Evolutionary conservation across 2,329 filamentous ascomycete species (phyloP).

Genomic region (Huntiella savannae): DNA sequence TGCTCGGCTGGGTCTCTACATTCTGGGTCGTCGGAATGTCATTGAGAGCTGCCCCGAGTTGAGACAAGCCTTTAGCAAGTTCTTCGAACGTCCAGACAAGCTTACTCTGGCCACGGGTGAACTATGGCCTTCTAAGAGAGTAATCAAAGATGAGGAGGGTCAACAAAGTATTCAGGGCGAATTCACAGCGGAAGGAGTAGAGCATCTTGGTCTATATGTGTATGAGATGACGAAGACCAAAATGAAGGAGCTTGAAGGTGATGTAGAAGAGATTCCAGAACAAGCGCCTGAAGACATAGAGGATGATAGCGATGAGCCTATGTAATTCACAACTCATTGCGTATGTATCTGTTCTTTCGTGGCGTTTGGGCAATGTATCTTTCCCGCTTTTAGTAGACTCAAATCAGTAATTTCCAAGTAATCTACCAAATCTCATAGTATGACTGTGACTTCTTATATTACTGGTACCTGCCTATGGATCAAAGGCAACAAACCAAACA

Average conservation of each 20-base stretch:
- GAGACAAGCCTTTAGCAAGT: conserved; percentile 61
- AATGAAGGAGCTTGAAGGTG: conserved; percentile 29
- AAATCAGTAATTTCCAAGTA: neutral
- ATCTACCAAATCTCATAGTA: neutral
- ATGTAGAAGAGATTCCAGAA: conserved; percentile 13
- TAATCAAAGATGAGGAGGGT: conserved; percentile 21
- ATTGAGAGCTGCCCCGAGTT: conserved; percentile 84
- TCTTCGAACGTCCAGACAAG: conserved; percentile 63
- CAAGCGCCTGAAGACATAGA: neutral
- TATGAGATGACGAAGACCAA: conserved; percentile 74
- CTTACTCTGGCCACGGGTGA: conserved; percentile 68
- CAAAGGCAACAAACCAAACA: too few species aligned
- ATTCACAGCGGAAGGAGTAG: conserved; percentile 70
- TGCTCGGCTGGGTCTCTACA: conserved; percentile 76
- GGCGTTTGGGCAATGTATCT: neutral
- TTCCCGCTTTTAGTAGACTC: neutral
- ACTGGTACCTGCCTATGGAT: too few species aligned
- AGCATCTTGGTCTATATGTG: conserved; percentile 91
- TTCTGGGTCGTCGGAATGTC: conserved; percentile 70
- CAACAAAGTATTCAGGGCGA: conserved; percentile 28
- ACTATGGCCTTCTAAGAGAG: conserved; percentile 54
- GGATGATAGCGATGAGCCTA: neutral
- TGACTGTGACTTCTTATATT: neutral
- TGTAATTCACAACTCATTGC: neutral
- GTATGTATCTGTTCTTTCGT: neutral